phyloP scores from a whole-genome alignment of 1,284 basidiomycete species.

The Mrakiaceae sp. region DNA sequence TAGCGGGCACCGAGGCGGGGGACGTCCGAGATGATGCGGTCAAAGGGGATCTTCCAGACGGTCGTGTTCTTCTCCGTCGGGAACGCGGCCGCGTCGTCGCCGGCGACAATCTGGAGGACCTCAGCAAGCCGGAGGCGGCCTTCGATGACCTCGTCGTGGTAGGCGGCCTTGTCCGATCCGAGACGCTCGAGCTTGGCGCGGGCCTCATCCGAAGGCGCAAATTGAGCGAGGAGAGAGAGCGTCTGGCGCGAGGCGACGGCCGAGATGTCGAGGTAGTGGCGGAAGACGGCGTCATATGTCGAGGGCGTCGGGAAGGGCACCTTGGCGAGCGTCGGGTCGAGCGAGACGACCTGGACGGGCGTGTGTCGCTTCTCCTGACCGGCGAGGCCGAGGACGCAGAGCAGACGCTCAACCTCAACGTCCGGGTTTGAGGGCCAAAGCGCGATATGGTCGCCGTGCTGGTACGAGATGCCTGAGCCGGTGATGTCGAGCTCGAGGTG shows the following conservation, averaged over 20 bases:
- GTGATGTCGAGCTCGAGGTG: conserved; percentile 92
- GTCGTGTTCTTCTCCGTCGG: conserved; percentile 62
- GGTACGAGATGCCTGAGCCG: conserved; percentile 93
- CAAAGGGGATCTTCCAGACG: conserved; percentile 88
- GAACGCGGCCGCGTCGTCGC: conserved; percentile 50
- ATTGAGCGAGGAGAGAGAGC: conserved; percentile 74
- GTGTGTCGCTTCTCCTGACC: conserved; percentile 55
- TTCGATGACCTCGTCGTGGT: conserved; percentile 58
- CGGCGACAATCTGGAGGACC: conserved; percentile 72
- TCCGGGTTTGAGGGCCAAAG: conserved; percentile 96
- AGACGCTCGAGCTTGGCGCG: conserved; percentile 62
- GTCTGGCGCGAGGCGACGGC: conserved; percentile 88
- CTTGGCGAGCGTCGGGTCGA: conserved; percentile 95
- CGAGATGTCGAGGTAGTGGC: conserved; percentile 94
- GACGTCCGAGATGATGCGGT: conserved; percentile 85
- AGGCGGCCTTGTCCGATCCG: conserved; percentile 78
- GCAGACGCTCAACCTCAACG: conserved; percentile 75
- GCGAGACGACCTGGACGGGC: conserved; percentile 82
- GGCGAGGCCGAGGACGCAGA: conserved; percentile 72
- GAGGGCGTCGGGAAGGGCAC: conserved; percentile 97
- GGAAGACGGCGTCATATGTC: conserved; percentile 84
- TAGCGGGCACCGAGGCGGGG: conserved; percentile 90
- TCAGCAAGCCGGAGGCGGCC: conserved; percentile 85
- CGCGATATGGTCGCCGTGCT: conserved; percentile 95
- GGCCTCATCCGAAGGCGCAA: conserved; percentile 70